Conservation (phyloP, 495 filamentous ascomycete genomes). For the Penicillium desertorum region DNA sequence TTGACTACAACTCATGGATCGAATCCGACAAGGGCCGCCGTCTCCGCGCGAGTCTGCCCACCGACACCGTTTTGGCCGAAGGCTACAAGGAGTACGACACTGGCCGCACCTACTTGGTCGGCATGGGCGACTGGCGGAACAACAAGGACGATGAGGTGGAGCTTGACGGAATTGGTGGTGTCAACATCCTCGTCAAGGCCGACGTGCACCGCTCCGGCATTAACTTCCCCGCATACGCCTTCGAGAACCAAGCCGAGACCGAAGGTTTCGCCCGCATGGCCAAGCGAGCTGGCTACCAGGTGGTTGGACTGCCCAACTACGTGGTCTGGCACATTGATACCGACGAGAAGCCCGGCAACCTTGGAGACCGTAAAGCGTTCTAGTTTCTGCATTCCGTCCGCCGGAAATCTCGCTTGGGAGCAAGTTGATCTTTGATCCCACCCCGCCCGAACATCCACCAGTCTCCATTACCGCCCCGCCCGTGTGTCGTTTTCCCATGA, state of each 20-base stretch:
- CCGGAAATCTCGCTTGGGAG: constrained; percentile 14
- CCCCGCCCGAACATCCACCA: constrained; percentile 20
- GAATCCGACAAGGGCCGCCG: constrained; percentile 82
- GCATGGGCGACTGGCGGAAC: constrained; percentile 85
- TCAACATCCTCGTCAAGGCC: constrained; percentile 96
- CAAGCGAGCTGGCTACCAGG: constrained; percentile 91
- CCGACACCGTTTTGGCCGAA: constrained; percentile 83
- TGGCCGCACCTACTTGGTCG: constrained; percentile 79
- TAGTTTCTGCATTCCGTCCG: constrained; percentile 23
- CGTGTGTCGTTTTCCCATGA: neutral
- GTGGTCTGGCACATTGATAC: constrained; percentile 99
- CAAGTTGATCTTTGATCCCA: constrained; percentile 30
- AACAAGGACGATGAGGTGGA: constrained; percentile 88
- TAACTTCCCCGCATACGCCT: constrained; percentile 96
- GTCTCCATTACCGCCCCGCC: constrained; percentile 19
- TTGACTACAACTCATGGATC: constrained; percentile 99
- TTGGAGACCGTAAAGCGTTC: constrained; percentile 45
- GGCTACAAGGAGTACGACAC: constrained; percentile 94
- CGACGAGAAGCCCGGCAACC: constrained; percentile 91
- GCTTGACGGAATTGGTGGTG: constrained; percentile 94
- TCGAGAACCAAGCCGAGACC: constrained; percentile 98
- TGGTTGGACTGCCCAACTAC: constrained; percentile 93
- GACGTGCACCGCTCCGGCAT: constrained; percentile 96
- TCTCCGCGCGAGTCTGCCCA: constrained; percentile 67
- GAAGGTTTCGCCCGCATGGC: constrained; percentile 99